Evolutionary conservation across 345 rosid genomes (phyloP), one percentile per base, ranked within the genome.

Genomic region (Dipteronia dyeriana): DNA sequence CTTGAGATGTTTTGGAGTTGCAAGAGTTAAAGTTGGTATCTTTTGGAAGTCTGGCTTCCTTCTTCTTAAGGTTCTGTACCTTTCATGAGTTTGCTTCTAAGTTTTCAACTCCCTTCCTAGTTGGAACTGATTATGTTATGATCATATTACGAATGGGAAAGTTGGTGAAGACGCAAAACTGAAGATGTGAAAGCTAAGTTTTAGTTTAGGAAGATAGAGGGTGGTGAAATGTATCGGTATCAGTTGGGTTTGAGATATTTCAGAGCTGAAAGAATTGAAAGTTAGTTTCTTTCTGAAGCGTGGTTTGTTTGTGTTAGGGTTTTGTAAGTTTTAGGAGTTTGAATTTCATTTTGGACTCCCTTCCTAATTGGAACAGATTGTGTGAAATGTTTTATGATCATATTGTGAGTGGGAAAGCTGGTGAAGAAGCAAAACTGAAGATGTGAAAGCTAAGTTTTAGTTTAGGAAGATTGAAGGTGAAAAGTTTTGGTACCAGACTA

Each of bases 211-310:
- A 14, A 17, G 34, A 34, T 9, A 6, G 14, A 4, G 7, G 75
- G 64, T 53, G 75, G 64, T 53, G 68, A 65, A 65, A 39, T 71
- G 66, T 59, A 12, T 22, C 13, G 38, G 17, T 43, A 19, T 63
- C 60, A 64, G 34, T 74, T 64, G 20, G 47, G 19, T 74, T 62
- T 11, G 0, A 11, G 34, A 34, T 71, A 54, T 4, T 25, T 16
- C 23, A 11, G 63, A 61, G 62, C 9, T 26, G 70, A 8, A 29
- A 60, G 19, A 74, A 5, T 49, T 45, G 10, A 3, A n/a, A 73
- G 14, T 8, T 72, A 70, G 74, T n/a, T 70, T 59, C 38, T 43
- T 70, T 70, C 0, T 25, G 17, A 59, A 59, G 9, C 20, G 10
- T 59, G 74, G 29, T 54, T 3, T 71, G 9, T 54, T 17, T 5